These are phyloP conservation scores for Pythium oligandrum DNA, from an alignment of 352 stramenopile species.

Conservation along the genomic window DNA sequence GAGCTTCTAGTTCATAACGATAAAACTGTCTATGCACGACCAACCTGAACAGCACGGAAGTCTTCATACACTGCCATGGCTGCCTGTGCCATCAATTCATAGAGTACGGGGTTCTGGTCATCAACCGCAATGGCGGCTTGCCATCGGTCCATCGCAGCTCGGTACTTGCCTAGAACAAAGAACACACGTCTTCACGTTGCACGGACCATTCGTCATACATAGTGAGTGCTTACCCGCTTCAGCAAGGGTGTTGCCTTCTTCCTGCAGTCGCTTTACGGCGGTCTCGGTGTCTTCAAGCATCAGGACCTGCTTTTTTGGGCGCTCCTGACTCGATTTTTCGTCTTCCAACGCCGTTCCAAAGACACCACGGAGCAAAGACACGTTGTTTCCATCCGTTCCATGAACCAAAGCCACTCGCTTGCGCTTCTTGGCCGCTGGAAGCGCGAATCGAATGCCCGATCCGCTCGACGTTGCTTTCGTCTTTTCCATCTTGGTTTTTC, in stretches of 20 bases:
- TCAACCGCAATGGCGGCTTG: slow-evolving; percentile 49
- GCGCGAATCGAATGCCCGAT: slow-evolving; percentile 3
- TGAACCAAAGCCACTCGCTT: slow-evolving; percentile 8
- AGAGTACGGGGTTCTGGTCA: slow-evolving; percentile 37
- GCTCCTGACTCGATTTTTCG: not conserved
- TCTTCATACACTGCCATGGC: slow-evolving; percentile 66
- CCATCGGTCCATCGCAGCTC: slow-evolving; percentile 63
- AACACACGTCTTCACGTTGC: too few relatives aligned
- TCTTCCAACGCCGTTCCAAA: not conserved
- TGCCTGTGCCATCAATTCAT: slow-evolving; percentile 68
- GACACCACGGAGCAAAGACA: too few relatives aligned
- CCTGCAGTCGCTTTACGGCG: slow-evolving; percentile 61
- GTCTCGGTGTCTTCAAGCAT: slow-evolving; percentile 47
- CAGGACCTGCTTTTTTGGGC: slow-evolving; percentile 14
- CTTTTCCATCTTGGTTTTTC: slow-evolving; percentile 1
- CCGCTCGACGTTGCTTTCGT: slow-evolving; percentile 3
- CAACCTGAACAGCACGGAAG: slow-evolving; percentile 63
- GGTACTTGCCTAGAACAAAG: slow-evolving; percentile 31
- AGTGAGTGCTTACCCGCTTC: slow-evolving; percentile 26
- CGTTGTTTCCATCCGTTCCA: not conserved
- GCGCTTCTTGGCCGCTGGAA: slow-evolving; percentile 8
- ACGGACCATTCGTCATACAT: too few relatives aligned
- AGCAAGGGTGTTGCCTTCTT: slow-evolving; percentile 75
- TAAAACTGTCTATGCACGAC: not conserved
- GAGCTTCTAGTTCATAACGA: not conserved